Conservation (phyloP, 257 asterid genomes). For the Jacaranda copaia region DNA sequence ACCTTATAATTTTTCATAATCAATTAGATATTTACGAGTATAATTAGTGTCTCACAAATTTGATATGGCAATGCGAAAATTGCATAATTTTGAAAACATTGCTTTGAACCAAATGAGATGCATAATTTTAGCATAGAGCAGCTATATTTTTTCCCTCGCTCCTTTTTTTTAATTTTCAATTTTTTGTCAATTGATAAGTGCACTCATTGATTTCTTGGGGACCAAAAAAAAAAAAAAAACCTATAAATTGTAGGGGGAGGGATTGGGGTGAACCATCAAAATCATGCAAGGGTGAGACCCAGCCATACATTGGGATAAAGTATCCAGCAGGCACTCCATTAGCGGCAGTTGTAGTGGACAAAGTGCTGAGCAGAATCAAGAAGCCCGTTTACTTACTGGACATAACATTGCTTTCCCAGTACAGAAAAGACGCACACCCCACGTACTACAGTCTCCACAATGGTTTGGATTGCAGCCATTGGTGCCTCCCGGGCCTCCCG, state of each 20-base stretch:
- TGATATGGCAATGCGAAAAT: too few species aligned
- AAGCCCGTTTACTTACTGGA: conserved; percentile 82
- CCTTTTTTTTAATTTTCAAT: too few species aligned
- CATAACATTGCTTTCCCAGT: conserved; percentile 75
- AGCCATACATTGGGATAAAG: conserved; percentile 60
- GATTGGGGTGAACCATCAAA: conserved; percentile 76
- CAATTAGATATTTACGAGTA: too few species aligned
- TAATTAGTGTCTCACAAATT: too few species aligned
- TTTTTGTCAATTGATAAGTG: too few species aligned
- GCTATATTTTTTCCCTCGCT: too few species aligned
- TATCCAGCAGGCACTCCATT: conserved; percentile 75
- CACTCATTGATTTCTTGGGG: too few species aligned
- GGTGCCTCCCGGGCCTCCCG: conserved; percentile 98
- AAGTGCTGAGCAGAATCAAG: conserved; percentile 76
- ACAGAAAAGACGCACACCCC: conserved; percentile 91
- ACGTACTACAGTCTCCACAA: conserved; percentile 57
- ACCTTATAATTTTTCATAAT: too few species aligned
- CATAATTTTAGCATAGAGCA: too few species aligned
- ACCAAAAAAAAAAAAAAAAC: not conserved
- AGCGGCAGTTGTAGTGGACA: conserved; percentile 65
- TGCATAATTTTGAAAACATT: too few species aligned
- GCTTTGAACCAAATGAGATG: too few species aligned
- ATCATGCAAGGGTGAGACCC: conserved; percentile 69
- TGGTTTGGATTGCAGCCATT: conserved; percentile 92
- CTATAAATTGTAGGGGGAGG: conserved; percentile 54